Conservation (phyloP, 495 filamentous ascomycete species). For the Pseudoneurospora amorphoporcata region DNA sequence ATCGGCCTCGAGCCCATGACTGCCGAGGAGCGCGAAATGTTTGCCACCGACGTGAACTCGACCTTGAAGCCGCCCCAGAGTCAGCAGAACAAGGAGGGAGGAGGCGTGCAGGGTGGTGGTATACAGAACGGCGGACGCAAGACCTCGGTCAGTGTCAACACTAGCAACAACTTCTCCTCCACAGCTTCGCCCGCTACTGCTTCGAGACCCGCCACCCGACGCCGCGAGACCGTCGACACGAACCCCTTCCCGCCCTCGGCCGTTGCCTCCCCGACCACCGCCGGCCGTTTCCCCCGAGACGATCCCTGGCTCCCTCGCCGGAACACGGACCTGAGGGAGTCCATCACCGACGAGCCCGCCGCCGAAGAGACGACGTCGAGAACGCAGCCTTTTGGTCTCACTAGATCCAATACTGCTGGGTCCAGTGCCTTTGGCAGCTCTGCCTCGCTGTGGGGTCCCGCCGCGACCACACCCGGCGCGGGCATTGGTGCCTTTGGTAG, state of each 20-base stretch:
- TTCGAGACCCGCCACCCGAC: slow-evolving; percentile 59
- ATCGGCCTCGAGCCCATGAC: slow-evolving; percentile 68
- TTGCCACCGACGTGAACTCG: slow-evolving; percentile 82
- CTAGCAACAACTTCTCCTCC: slow-evolving; percentile 34
- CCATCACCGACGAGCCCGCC: slow-evolving; percentile 39
- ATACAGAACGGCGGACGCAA: slow-evolving; percentile 52
- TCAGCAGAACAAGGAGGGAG: slow-evolving; percentile 58
- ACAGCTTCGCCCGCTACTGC: slow-evolving; percentile 52
- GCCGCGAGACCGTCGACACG: slow-evolving; percentile 81
- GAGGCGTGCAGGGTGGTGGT: slow-evolving; percentile 29
- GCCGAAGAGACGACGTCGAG: slow-evolving; percentile 25
- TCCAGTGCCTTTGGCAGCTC: slow-evolving; percentile 27
- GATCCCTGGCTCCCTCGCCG: slow-evolving; percentile 59
- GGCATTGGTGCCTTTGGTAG: slow-evolving; percentile 82
- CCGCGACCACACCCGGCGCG: slow-evolving; percentile 36
- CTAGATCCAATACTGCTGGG: slow-evolving; percentile 55
- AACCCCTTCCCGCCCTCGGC: slow-evolving; percentile 48
- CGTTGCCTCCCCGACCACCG: slow-evolving; percentile 39
- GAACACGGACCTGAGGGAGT: slow-evolving; percentile 48
- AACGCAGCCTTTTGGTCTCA: slow-evolving; percentile 48
- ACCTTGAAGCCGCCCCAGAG: slow-evolving; percentile 69
- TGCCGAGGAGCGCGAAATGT: slow-evolving; percentile 75
- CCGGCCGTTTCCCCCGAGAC: slow-evolving; percentile 38
- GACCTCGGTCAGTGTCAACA: slow-evolving; percentile 56
- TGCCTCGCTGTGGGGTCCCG: slow-evolving; percentile 61